Conservation (phyloP, 805 yeast genomes). For the Jamesozyma spencerorum region DNA sequence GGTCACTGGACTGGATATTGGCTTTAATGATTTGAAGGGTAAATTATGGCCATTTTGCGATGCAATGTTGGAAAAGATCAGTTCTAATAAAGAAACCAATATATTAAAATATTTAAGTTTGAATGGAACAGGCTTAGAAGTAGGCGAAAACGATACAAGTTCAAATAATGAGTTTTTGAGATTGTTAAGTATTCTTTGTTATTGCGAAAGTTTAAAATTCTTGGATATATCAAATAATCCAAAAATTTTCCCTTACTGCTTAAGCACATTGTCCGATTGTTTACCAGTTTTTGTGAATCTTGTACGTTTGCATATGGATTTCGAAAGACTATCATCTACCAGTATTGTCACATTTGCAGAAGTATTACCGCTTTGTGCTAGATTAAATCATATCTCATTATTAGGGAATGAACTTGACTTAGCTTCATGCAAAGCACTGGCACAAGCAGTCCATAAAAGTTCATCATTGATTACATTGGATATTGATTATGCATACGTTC, state of each 20-base stretch:
- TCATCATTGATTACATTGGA: slow-evolving; percentile 57
- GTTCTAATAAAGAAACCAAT: slow-evolving; percentile 18
- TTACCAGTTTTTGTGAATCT: slow-evolving; percentile 63
- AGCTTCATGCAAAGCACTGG: slow-evolving; percentile 53
- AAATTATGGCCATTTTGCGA: slow-evolving; percentile 25
- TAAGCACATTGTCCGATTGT: slow-evolving; percentile 43
- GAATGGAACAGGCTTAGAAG: slow-evolving; percentile 54
- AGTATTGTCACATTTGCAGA: slow-evolving; percentile 60
- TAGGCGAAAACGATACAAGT: slow-evolving; percentile 35
- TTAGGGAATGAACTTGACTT: slow-evolving; percentile 56
- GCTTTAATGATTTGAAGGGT: slow-evolving; percentile 60
- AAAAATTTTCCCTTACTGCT: slow-evolving; percentile 52
- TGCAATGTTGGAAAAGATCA: slow-evolving; percentile 18
- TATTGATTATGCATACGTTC: slow-evolving; percentile 49
- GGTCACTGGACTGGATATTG: slow-evolving; percentile 69
- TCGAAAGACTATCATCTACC: slow-evolving; percentile 48
- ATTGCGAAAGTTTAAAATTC: slow-evolving; percentile 51
- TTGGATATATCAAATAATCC: slow-evolving; percentile 75
- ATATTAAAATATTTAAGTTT: slow-evolving; percentile 46
- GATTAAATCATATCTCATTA: slow-evolving; percentile 57
- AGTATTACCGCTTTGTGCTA: slow-evolving; percentile 58
- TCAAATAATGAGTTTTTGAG: slow-evolving; percentile 25
- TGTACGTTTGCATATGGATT: slow-evolving; percentile 61
- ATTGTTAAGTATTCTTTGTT: slow-evolving; percentile 42
- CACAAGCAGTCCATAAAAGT: slow-evolving; percentile 57